phyloP scores from a whole-genome alignment of 2,329 filamentous ascomycete genomes.

The Fusarium fujikuroi region DNA sequence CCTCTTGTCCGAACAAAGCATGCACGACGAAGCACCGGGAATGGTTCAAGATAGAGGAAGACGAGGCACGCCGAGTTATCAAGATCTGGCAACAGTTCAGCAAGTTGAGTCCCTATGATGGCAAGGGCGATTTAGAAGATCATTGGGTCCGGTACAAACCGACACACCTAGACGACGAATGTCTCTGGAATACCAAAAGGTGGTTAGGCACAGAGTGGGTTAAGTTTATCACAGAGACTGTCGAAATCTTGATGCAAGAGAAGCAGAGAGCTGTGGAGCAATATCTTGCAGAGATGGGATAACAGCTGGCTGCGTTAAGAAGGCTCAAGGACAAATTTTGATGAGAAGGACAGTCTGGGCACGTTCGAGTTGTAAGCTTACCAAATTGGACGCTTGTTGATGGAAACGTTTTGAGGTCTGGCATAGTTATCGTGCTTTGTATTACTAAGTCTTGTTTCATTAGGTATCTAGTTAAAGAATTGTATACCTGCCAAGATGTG shows the following conservation, averaged over 20 bases:
- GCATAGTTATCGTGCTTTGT: neutral
- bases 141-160: neutral
- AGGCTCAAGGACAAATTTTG: too few relatives aligned
- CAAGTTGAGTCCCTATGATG: neutral
- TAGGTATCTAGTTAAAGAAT: neutral
- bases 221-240: neutral
- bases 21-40: neutral
- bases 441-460: neutral
- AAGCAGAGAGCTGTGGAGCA: neutral
- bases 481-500: neutral
- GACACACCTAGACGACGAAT: neutral
- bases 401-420: neutral
- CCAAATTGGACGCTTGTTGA: neutral
- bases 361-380: neutral
- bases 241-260: neutral
- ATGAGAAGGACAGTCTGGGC: neutral
- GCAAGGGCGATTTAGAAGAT: neutral
- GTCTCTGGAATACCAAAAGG: neutral
- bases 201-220: slow-evolving; percentile 7
- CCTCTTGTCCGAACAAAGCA: neutral
- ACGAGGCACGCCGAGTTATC: neutral
- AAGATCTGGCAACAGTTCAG: slow-evolving; percentile 9
- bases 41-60: slow-evolving; percentile 10
- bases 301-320: neutral
- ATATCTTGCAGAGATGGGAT: neutral